Percentiles rank a stretch among this genome's conserved stretches.
Conservation (phyloP, 805 yeast species). For the Kuraishia floccosa region DNA sequence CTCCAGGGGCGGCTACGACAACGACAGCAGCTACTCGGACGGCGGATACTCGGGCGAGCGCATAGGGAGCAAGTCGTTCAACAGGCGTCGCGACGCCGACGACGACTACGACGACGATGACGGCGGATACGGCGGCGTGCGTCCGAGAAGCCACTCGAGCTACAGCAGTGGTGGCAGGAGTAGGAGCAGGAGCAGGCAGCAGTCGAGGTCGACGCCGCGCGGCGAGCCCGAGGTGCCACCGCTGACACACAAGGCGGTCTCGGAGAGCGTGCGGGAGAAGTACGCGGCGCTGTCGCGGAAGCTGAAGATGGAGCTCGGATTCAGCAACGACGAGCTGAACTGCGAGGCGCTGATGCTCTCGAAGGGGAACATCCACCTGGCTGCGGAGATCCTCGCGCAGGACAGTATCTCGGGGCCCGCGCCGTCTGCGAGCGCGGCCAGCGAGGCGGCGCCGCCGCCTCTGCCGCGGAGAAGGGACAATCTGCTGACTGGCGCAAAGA, state of each 20-base stretch:
- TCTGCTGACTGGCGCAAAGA: constrained; percentile 8
- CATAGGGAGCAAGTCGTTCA: too few species aligned
- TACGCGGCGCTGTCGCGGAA: constrained; percentile 36
- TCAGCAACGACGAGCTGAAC: constrained; percentile 39
- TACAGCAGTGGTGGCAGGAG: constrained; percentile 6
- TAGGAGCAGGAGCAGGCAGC: too few species aligned
- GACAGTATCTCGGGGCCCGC: constrained; percentile 10
- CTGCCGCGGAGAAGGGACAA: constrained; percentile 27
- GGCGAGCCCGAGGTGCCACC: too few species aligned
- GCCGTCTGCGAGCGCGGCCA: background rate
- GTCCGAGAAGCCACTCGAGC: constrained; percentile 12
- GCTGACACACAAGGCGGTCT: too few species aligned
- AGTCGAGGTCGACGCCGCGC: too few species aligned
- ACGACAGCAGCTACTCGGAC: background rate
- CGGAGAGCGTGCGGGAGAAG: constrained; percentile 40
- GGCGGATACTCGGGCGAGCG: too few species aligned
- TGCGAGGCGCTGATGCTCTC: constrained; percentile 53
- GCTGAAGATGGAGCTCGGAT: constrained; percentile 44
- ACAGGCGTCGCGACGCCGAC: too few species aligned
- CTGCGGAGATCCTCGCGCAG: constrained; percentile 44
- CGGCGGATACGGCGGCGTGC: too few species aligned
- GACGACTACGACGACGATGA: too few species aligned
- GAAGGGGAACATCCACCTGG: constrained; percentile 47
- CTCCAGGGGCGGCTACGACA: background rate
- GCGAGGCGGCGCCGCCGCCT: constrained; percentile 34